A percentile compares a stretch with the other conserved stretches of the same genome.
Evolutionary conservation across 2,329 filamentous ascomycete species (phyloP).

Genomic region (Dendryphion nanum): DNA sequence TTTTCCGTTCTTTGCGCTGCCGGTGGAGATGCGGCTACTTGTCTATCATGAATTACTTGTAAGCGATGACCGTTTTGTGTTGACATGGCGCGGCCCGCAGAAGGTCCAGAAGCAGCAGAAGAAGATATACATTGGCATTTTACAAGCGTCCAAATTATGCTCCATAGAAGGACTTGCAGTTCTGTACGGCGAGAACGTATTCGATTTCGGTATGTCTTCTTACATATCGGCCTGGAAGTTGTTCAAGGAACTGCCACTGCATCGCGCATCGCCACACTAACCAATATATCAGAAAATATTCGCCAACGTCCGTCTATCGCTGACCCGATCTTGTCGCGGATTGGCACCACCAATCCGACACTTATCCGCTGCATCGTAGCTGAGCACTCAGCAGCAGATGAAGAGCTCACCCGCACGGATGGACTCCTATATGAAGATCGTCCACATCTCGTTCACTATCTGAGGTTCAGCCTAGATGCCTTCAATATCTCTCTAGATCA

Average conservation of each 20-base stretch:
- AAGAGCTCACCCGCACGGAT: conserved; percentile 7
- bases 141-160: conserved; percentile 8
- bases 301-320: conserved; percentile 2
- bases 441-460: conserved; percentile 1
- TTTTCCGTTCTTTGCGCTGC: conserved; percentile 13
- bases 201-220: conserved; percentile 18
- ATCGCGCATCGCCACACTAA: not conserved
- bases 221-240: too few species aligned
- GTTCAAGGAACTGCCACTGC: too few species aligned
- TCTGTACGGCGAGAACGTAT: conserved; percentile 16
- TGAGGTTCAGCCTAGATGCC: conserved; percentile 2
- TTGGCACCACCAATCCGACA: conserved; percentile 7
- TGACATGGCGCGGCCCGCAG: conserved; percentile 10
- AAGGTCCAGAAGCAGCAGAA: conserved; percentile 12
- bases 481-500: conserved; percentile 7
- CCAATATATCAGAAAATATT: conserved; percentile 5
- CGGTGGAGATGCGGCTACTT: conserved; percentile 10
- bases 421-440: not conserved
- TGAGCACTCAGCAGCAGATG: conserved; percentile 11
- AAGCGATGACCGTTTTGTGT: conserved; percentile 8
- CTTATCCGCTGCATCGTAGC: conserved; percentile 12
- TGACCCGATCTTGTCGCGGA: not conserved
- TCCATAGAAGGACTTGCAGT: conserved; percentile 7
- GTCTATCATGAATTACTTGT: conserved; percentile 15
- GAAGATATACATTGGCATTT: conserved; percentile 9